These are phyloP conservation scores for Colletotrichum horii DNA, from an alignment of 2,329 filamentous ascomycete species.

Conservation along the genomic window DNA sequence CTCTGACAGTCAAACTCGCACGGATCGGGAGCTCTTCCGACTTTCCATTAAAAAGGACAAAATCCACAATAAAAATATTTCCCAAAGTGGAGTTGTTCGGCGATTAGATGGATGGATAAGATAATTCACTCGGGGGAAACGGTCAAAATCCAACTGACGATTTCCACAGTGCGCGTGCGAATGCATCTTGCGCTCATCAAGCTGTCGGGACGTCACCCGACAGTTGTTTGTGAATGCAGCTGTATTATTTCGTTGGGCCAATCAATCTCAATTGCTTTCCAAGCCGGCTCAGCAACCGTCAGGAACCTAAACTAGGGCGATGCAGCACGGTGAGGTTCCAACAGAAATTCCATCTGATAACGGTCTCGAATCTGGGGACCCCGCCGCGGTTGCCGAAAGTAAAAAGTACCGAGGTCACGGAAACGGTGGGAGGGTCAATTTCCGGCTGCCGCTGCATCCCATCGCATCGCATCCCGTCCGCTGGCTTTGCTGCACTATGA, in stretches of 20 bases:
- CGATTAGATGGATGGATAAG: neutral
- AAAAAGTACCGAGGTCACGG: constrained; percentile 11
- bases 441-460: neutral
- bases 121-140: neutral
- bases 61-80: neutral
- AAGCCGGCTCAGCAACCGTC: neutral
- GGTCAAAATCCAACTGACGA: neutral
- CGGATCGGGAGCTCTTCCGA: neutral
- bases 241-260: neutral
- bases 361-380: constrained; percentile 1
- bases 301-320: neutral
- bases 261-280: neutral
- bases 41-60: neutral
- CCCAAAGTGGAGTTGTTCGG: neutral
- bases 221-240: neutral
- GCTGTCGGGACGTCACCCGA: neutral
- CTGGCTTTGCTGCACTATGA: neutral
- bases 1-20: neutral
- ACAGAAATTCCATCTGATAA: constrained; percentile 16
- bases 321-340: neutral
- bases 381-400: constrained; percentile 14
- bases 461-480: neutral
- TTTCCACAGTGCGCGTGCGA: neutral
- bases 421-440: neutral
- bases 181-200: neutral